Percentiles rank a stretch among this genome's conserved stretches.
phyloP scores from a whole-genome alignment of 164 flowering plant species.

The Vitis amurensis region DNA sequence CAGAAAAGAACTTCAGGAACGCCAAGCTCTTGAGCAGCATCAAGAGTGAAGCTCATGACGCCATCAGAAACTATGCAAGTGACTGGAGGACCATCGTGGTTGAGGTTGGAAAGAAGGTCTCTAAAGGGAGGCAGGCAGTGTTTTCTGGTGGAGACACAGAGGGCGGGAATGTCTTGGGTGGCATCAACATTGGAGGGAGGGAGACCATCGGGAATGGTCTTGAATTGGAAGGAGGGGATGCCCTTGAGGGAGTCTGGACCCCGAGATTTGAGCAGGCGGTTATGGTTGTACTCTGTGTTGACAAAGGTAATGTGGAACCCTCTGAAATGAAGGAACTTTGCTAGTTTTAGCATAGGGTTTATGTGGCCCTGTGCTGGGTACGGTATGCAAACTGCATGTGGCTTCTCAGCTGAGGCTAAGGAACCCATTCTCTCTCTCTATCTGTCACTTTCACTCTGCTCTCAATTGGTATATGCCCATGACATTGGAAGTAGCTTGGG shows the following conservation, averaged over 20 bases:
- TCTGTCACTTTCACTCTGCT: not conserved
- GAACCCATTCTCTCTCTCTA: slow-evolving; percentile 13
- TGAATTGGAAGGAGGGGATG: slow-evolving; percentile 37
- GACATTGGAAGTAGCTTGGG: too few species aligned
- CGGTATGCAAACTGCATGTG: slow-evolving; percentile 44
- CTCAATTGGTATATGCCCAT: too few species aligned
- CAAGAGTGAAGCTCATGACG: slow-evolving; percentile 18
- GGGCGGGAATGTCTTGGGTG: slow-evolving; percentile 46
- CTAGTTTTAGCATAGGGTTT: slow-evolving; percentile 36
- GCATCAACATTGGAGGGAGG: slow-evolving; percentile 32
- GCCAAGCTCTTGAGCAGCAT: slow-evolving; percentile 15
- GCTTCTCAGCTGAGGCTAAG: slow-evolving; percentile 1
- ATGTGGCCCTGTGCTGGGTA: slow-evolving; percentile 43
- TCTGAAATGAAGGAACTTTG: slow-evolving; percentile 33
- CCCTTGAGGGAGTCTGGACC: slow-evolving; percentile 35
- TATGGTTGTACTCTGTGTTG: slow-evolving; percentile 38
- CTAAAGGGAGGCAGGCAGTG: slow-evolving; percentile 32
- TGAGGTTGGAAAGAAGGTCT: slow-evolving; percentile 1
- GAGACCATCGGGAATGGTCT: slow-evolving; percentile 53
- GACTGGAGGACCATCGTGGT: slow-evolving; percentile 11
- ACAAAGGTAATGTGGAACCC: slow-evolving; percentile 44
- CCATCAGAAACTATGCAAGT: slow-evolving; percentile 21
- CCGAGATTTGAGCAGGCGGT: slow-evolving; percentile 36
- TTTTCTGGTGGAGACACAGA: slow-evolving; percentile 26
- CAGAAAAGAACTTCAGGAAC: slow-evolving; percentile 18